These are phyloP conservation scores for Chondrus crispus DNA, from an alignment of 23 red algal species.

Conservation along the genomic window DNA sequence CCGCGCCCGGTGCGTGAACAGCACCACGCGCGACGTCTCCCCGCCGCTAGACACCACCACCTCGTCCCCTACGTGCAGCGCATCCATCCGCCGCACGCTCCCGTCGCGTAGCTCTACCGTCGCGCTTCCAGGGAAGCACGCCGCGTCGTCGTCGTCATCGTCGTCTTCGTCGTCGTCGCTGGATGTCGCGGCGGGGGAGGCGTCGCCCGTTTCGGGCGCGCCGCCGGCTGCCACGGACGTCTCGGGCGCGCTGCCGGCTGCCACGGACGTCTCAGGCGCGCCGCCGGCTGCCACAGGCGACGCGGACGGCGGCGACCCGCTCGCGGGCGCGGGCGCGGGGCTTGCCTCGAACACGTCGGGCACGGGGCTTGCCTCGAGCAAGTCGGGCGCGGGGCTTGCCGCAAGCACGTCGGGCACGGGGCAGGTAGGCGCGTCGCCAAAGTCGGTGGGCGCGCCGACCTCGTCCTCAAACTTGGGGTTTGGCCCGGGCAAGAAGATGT, in stretches of 20 bases:
- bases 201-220: not conserved
- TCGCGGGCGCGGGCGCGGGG: not conserved
- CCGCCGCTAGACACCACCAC: slow-evolving; percentile 22
- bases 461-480: slow-evolving; percentile 33
- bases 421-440: not conserved
- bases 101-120: slow-evolving; percentile 29
- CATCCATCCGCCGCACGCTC: slow-evolving; percentile 31
- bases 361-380: not conserved
- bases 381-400: not conserved
- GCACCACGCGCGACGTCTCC: not conserved
- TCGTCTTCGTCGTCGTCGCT: not conserved
- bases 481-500: not conserved
- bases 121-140: slow-evolving; percentile 53
- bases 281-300: not conserved
- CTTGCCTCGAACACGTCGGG: not conserved
- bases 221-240: too few species aligned
- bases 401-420: not conserved
- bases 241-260: not conserved
- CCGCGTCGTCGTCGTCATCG: slow-evolving; percentile 36
- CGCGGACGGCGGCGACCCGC: not conserved
- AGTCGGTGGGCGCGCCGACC: slow-evolving; percentile 3
- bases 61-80: slow-evolving; percentile 33
- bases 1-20: slow-evolving; percentile 35
- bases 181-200: not conserved
- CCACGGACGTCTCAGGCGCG: not conserved